Evolutionary conservation across 2,329 filamentous ascomycete species (phyloP).

Genomic region (Gliomastix tumulicola): DNA sequence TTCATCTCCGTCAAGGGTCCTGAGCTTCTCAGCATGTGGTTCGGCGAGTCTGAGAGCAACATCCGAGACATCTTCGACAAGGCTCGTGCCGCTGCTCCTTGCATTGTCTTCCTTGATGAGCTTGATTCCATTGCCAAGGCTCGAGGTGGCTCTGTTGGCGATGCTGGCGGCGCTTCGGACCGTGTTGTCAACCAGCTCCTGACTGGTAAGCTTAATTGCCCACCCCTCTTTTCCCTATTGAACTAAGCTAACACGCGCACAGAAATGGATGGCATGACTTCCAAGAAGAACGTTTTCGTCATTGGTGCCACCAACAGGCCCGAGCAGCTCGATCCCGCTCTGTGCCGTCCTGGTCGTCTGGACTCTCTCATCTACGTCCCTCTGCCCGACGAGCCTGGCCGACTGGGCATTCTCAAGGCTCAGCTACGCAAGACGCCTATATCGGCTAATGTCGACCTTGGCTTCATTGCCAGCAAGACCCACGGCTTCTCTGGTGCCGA

Average conservation of each 20-base stretch:
- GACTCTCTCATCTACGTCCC: conserved; percentile 98
- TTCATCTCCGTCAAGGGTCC: conserved; percentile 99
- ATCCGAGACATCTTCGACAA: conserved; percentile 99
- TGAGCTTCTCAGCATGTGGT: conserved; percentile 99
- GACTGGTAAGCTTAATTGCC: conserved; percentile 74
- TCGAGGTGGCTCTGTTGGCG: conserved; percentile 91
- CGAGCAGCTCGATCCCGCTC: conserved; percentile 94
- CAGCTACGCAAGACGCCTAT: conserved; percentile 98
- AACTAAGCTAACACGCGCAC: conserved; percentile 6
- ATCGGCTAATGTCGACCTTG: conserved; percentile 75
- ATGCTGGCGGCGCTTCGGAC: conserved; percentile 96
- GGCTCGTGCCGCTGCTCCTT: conserved; percentile 94
- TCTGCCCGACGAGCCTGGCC: conserved; percentile 84
- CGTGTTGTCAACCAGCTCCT: conserved; percentile 99
- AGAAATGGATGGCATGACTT: conserved; percentile 99
- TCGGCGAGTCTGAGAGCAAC: conserved; percentile 99
- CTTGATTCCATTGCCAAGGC: conserved; percentile 99
- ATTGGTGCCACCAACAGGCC: conserved; percentile 98
- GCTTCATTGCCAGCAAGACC: conserved; percentile 92
- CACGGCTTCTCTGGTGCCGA: conserved; percentile 99
- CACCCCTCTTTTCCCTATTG: background rate
- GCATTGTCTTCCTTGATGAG: conserved; percentile 97
- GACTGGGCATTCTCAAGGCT: conserved; percentile 83
- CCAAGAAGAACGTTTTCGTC: conserved; percentile 99
- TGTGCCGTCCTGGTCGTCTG: conserved; percentile 97